Conservation (phyloP, 2,329 filamentous ascomycete genomes). For the Penicillium nordicum region DNA sequence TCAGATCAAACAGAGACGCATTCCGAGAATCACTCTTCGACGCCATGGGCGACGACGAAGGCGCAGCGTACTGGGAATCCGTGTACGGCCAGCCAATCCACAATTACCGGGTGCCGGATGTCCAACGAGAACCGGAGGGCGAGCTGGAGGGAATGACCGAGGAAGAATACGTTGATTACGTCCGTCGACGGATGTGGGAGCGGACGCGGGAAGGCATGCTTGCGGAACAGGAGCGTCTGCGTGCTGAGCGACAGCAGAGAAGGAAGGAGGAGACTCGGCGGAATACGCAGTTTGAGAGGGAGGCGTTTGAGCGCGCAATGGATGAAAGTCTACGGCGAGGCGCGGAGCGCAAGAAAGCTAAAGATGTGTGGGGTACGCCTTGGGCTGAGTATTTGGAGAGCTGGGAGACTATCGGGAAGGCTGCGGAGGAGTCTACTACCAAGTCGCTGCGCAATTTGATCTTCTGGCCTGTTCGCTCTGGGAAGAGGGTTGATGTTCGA, state of each 20-base stretch:
- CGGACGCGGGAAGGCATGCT: constrained; percentile 80
- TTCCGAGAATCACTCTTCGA: constrained; percentile 96
- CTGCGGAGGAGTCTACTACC: constrained; percentile 15
- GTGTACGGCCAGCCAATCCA: constrained; percentile 97
- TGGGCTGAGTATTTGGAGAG: constrained; percentile 64
- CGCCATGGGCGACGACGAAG: constrained; percentile 94
- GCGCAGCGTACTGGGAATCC: constrained; percentile 88
- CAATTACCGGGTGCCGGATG: constrained; percentile 60
- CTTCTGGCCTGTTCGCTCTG: constrained; percentile 71
- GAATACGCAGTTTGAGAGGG: constrained; percentile 25
- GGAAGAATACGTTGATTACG: constrained; percentile 84
- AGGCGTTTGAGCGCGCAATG: constrained; percentile 59
- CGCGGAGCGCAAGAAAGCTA: constrained; percentile 53
- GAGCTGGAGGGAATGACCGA: constrained; percentile 82
- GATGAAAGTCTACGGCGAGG: constrained; percentile 66
- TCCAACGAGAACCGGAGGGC: constrained; percentile 48
- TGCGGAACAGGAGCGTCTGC: constrained; percentile 66
- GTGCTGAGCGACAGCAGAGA: constrained; percentile 51
- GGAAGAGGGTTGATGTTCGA: constrained; percentile 55
- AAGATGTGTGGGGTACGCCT: constrained; percentile 48
- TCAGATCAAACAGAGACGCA: constrained; percentile 51
- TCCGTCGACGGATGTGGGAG: constrained; percentile 91
- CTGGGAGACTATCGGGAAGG: constrained; percentile 56
- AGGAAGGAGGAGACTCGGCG: constrained; percentile 42
- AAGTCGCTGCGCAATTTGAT: constrained; percentile 44